A percentile compares a stretch with the other conserved stretches of the same genome.
These are phyloP conservation scores for Teunomyces tritomae DNA, from an alignment of 805 yeast species.

Conservation along the genomic window DNA sequence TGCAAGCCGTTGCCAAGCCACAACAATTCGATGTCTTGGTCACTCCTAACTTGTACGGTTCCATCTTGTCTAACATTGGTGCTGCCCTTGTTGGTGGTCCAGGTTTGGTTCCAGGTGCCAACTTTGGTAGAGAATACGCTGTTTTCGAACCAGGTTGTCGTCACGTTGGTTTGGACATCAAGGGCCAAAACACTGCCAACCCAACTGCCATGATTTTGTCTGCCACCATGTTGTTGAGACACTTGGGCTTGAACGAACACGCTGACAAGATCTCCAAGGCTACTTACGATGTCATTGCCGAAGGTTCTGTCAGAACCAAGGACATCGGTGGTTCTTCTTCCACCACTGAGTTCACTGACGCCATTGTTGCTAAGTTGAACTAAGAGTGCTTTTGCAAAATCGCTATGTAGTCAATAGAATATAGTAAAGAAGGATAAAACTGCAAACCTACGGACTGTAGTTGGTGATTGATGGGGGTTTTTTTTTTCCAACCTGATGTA, in stretches of 20 bases:
- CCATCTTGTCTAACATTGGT: slow-evolving; percentile 95
- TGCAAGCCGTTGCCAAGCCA: slow-evolving; percentile 98
- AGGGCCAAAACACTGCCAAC: slow-evolving; percentile 93
- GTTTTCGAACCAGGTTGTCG: slow-evolving; percentile 99
- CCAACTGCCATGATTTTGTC: slow-evolving; percentile 97
- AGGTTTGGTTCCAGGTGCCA: slow-evolving; percentile 97
- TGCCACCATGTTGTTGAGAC: slow-evolving; percentile 89
- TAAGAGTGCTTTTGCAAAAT: slow-evolving; percentile 10
- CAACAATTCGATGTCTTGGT: slow-evolving; percentile 98
- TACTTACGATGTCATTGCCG: slow-evolving; percentile 84
- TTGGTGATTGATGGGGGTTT: too few species aligned
- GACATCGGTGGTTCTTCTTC: slow-evolving; percentile 90
- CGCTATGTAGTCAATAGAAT: background rate
- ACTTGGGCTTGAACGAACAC: slow-evolving; percentile 79
- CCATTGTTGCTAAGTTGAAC: slow-evolving; percentile 71
- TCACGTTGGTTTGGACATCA: slow-evolving; percentile 96
- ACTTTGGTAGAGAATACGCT: slow-evolving; percentile 96
- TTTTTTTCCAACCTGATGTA: too few species aligned
- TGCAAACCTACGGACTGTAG: too few species aligned
- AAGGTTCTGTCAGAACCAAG: slow-evolving; percentile 78
- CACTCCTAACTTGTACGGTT: slow-evolving; percentile 97
- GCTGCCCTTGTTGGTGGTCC: slow-evolving; percentile 98
- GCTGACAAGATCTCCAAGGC: slow-evolving; percentile 89
- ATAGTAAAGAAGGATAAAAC: background rate
- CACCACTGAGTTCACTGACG: slow-evolving; percentile 93